Conservation (phyloP, 331 rosid genomes). For the Rosa hybrid region DNA sequence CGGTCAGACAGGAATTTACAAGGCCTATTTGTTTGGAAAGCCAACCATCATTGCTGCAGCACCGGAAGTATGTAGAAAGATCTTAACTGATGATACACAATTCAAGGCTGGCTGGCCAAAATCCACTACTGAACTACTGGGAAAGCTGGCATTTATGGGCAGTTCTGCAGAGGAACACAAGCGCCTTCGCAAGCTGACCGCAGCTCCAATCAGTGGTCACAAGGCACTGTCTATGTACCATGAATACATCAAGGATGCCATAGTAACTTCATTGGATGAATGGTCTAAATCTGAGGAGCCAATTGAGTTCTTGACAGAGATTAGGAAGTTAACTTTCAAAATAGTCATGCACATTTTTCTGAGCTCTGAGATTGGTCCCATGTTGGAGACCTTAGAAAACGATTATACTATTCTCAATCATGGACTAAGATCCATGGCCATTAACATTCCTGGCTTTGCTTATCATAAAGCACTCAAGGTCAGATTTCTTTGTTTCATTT, state of each 20-base stretch:
- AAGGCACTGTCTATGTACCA: constrained; percentile 50
- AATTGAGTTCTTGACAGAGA: constrained; percentile 52
- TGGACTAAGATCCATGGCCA: constrained; percentile 58
- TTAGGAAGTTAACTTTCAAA: constrained; percentile 59
- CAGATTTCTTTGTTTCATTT: background rate
- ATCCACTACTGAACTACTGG: constrained; percentile 48
- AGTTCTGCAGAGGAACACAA: constrained; percentile 49
- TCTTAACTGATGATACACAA: constrained; percentile 43
- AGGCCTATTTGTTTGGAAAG: constrained; percentile 44
- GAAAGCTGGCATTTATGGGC: constrained; percentile 51
- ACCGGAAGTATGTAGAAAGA: constrained; percentile 53
- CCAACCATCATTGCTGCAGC: constrained; percentile 62
- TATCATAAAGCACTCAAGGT: constrained; percentile 69
- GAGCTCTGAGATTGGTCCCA: constrained; percentile 37
- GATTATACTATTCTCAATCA: constrained; percentile 43
- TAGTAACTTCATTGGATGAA: constrained; percentile 34
- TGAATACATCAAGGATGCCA: constrained; percentile 31
- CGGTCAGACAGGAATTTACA: constrained; percentile 58
- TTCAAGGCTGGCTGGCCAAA: constrained; percentile 57
- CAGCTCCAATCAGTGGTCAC: constrained; percentile 64
- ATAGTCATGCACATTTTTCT: constrained; percentile 56
- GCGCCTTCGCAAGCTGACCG: constrained; percentile 60
- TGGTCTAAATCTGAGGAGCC: constrained; percentile 35
- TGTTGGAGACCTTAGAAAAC: constrained; percentile 34
- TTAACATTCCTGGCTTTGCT: constrained; percentile 69